Base-by-base conservation (phyloP, 306 rosid species). In the Lathyrus aphaca region DNA sequence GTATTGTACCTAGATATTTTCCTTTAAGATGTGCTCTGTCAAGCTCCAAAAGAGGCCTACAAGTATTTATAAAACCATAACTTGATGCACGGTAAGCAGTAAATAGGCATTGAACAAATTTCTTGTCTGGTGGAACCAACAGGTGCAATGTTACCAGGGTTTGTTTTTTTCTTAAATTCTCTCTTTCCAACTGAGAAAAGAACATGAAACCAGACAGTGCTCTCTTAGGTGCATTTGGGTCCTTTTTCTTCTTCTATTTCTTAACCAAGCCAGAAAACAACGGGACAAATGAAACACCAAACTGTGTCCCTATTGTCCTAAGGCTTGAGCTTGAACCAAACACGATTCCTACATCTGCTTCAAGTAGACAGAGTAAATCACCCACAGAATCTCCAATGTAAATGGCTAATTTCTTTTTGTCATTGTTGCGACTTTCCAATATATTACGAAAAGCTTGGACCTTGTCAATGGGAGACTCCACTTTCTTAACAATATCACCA, bases 331-430 rank as follows among this genome's bases (percentile, higher is more conserved):
- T 95, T 32, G 97, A 84, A 67, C 91, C 99, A 66, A 95, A 51
- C 61, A 89, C 95, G 61, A 95, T 95, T 72, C 99, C 99, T 55
- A 95, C 68, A 80, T 95, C 99, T 25, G 99, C 99, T 84, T 91
- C 91, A 6, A 95, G 95, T 68, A 95, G 90, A 78, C 96, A 91
- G 43, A 95, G 95, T 73, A 95, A 64, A 86, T 95, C 99, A 23
- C 99, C 99, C 44, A 91, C 87, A 0, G 99, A 91, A 75, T 91
- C 97, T 73, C 99, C 99, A 5, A 95, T 67, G 82, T 95, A 95
- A 46, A 91, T 70, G 8, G 90, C 87, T 64, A 87, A 62, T 58
- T 83, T 91, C 82, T 80, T 86, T 75, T 67, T 80, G 69, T 86
- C 86, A 51, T 62, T 81, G 13, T 63, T 59, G 67, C 73, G 77